Evolutionary conservation across 2,329 filamentous ascomycete genomes (phyloP), one percentile per base, ranked within the genome.

Genomic region (Herpotrichia juniperi): DNA sequence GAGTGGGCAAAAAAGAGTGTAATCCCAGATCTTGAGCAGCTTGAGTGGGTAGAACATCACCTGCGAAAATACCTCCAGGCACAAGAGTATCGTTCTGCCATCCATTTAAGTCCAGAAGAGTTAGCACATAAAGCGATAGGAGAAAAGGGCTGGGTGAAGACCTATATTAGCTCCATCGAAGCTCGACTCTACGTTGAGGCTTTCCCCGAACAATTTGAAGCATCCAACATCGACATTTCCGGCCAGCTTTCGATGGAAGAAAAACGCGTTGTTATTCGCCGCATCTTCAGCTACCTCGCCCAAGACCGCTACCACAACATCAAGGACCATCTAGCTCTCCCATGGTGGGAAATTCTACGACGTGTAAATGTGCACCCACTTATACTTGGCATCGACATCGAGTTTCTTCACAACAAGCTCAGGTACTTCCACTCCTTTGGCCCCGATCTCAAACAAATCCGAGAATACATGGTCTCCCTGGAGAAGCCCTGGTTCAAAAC

Each of bases 161-260:
- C 19, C n/a, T 50, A 40, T 45, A 19, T 51, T 21, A 22, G 28
- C 19, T 12, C 21, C 2, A 31, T 25, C 21, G 22, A 37, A 11
- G 25, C 14, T 17, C 42, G 37, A n/a, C 24, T 46, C 12, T 43
- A 34, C 16, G 26, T 42, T 14, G 49, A 51, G 12, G 17, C 19
- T 14, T 4, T 19, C 19, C 42, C 59, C n/a, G 35, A 45, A 5
- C 14, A 57, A 6, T 63, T 61, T 42, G 21, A 42, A 45, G 24
- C 32, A 10, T 48, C 57, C 10, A 50, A 48, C 3, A 39, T 67
- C n/a, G 64, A 69, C 39, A 62, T 71, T 11, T 22, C 47, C 9
- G 64, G 65, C 11, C 50, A 68, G 11, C 43, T 67, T 10, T 59
- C 54, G 1, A 39, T 49, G 21, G 59, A 61, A 46, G 64, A 71